Base-by-base conservation (phyloP, 352 stramenopile species). In the Phytophthora meadii region DNA sequence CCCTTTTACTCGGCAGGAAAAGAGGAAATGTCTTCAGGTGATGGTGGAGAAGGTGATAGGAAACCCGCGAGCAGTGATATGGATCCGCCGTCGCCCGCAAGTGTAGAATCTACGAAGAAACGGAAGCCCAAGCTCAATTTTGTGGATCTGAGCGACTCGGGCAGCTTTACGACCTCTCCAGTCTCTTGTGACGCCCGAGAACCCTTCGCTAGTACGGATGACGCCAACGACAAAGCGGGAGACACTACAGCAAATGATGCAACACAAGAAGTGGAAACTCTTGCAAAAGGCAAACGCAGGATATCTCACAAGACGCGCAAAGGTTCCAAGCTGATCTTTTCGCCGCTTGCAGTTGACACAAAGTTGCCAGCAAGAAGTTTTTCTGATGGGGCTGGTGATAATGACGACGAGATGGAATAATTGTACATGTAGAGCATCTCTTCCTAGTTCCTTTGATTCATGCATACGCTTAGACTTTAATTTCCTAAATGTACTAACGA, bases 241-340 rank as follows among this genome's bases (percentile, higher is more conserved):
- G 42, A 52, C 4, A 54, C 40, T 10, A 42, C 12, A 14, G 40
- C 44, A 44, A 22, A 45, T 50, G 40, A 69, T 36, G 15, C 32
- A 24, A 32, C 34, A 32, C 5, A 59, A 2, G 55, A 65, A 3
- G 44, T 44, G 6, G 53, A 64, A 11, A 41, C 46, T 5, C 32
- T 56, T 28, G 56, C 54, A 27, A 63, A 68, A 41, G 32, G 52
- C 12, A 70, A 69, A 4, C 74, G 60, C 34, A 72, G 56, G 48
- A 67, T 70, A 14, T 65, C 64, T 0, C 45, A 72, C 34, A 73
- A 70, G 47, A 68, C 51, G 11, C 62, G 47, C 22, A 45, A 80
- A 60, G 75, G 61, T 5, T 53, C 73, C n/a, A 79, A 82, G 44
- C 22, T 84, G 41, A 68, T 82, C 8, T 81, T 81, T 34, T 84